Evolutionary conservation across 164 flowering plant genomes (phyloP).

Genomic region (Liriodendron chinense): DNA sequence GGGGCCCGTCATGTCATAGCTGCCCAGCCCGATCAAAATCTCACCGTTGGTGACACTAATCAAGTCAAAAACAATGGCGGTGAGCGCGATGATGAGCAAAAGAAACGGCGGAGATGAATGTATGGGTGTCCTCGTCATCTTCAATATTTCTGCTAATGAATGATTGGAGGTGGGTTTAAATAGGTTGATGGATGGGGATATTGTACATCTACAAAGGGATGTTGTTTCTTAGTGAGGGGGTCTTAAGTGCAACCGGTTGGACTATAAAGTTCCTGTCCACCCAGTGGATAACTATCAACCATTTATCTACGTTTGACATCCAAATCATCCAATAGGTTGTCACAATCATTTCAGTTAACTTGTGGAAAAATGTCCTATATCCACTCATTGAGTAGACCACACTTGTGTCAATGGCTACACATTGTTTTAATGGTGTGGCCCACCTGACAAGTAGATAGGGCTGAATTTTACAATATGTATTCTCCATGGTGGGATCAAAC

Average conservation of each 20-base stretch:
- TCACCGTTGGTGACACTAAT: conserved; percentile 20
- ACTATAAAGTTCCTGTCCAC: no score
- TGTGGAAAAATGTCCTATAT: no score
- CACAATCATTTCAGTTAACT: no score
- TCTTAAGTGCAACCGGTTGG: no score
- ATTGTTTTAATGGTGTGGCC: no score
- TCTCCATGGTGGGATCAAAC: no score
- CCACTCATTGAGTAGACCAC: no score
- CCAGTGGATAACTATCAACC: no score
- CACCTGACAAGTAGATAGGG: no score
- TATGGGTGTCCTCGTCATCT: conserved; percentile 8
- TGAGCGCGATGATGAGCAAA: not conserved
- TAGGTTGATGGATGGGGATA: not conserved
- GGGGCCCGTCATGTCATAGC: conserved; percentile 81
- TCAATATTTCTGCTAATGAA: not conserved
- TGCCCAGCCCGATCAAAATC: conserved; percentile 66
- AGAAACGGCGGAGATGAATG: not conserved
- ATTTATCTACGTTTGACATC: not conserved
- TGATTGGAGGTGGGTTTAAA: not conserved
- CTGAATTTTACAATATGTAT: no score
- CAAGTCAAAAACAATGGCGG: not conserved
- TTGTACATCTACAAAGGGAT: not conserved
- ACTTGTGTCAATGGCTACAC: no score
- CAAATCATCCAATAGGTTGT: not conserved
- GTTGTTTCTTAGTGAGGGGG: no score